phyloP scores from a whole-genome alignment of 2,329 filamentous ascomycete genomes.

The Plenodomus tracheiphilus region DNA sequence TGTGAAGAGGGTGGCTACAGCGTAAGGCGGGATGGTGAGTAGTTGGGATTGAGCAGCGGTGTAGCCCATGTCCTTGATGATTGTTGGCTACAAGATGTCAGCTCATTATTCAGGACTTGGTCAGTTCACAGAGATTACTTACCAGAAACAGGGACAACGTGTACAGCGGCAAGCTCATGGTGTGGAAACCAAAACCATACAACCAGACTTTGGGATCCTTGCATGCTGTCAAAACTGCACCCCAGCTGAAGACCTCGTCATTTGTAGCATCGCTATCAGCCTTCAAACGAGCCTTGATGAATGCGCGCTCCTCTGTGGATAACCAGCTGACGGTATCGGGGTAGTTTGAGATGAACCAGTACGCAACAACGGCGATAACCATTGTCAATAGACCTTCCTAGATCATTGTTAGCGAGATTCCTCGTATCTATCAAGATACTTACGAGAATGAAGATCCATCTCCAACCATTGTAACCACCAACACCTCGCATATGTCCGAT shows the following conservation, averaged over 20 bases:
- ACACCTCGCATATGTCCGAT: constrained; percentile 66
- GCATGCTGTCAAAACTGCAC: constrained; percentile 64
- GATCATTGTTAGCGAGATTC: constrained; percentile 10
- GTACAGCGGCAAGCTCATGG: constrained; percentile 62
- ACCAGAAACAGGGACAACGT: constrained; percentile 45
- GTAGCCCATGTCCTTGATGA: constrained; percentile 51
- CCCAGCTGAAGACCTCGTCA: constrained; percentile 70
- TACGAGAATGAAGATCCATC: constrained; percentile 49
- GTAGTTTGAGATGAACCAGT: constrained; percentile 69
- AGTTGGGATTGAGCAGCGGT: constrained; percentile 48
- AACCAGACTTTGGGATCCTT: constrained; percentile 53
- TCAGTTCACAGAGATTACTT: constrained; percentile 19
- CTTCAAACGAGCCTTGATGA: constrained; percentile 65
- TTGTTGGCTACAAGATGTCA: constrained; percentile 53
- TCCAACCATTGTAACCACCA: constrained; percentile 48
- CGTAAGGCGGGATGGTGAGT: constrained; percentile 52
- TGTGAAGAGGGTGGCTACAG: constrained; percentile 43
- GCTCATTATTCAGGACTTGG: neutral
- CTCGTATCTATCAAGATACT: too few relatives aligned
- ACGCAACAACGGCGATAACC: constrained; percentile 36
- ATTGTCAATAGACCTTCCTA: constrained; percentile 45
- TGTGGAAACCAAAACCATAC: constrained; percentile 72
- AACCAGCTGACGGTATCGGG: constrained; percentile 63
- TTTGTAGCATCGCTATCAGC: constrained; percentile 71
- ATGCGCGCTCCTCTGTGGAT: constrained; percentile 55